phyloP scores from a whole-genome alignment of 495 filamentous ascomycete species.

The Diplogelasinospora grovesii region DNA sequence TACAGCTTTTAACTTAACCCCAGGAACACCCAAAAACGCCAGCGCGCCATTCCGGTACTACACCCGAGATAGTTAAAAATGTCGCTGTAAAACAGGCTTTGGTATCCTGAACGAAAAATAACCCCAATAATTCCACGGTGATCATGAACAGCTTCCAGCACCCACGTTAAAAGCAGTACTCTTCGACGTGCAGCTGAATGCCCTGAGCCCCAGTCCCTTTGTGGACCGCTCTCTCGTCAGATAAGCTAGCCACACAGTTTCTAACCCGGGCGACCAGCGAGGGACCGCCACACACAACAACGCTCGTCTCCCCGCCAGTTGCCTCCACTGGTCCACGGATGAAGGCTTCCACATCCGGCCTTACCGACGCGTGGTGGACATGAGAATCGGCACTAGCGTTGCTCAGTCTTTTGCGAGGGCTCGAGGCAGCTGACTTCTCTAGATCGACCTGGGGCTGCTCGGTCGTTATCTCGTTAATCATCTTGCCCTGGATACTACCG shows the following conservation, averaged over 20 bases:
- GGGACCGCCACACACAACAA: conserved; percentile 73
- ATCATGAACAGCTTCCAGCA: background rate
- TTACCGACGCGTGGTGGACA: conserved; percentile 29
- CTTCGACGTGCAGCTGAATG: conserved; percentile 45
- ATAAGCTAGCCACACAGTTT: conserved; percentile 59
- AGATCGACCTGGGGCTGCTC: conserved; percentile 13
- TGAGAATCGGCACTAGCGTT: conserved; percentile 31
- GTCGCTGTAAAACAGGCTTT: too few species aligned
- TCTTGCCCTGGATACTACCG: conserved; percentile 11
- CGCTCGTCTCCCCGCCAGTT: conserved; percentile 73
- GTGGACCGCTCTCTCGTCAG: conserved; percentile 82
- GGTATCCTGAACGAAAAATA: too few species aligned
- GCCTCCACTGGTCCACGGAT: conserved; percentile 55
- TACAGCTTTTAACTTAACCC: too few species aligned
- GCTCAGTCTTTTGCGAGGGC: conserved; percentile 23
- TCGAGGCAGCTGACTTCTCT: conserved; percentile 15
- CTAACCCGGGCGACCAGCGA: conserved; percentile 60
- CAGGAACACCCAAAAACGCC: too few species aligned
- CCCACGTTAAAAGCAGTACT: conserved; percentile 32
- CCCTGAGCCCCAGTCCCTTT: conserved; percentile 89
- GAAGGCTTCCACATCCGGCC: conserved; percentile 39
- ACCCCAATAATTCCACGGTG: background rate
- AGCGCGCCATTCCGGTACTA: too few species aligned
- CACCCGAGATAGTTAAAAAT: too few species aligned
- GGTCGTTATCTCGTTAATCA: conserved; percentile 19